These are phyloP conservation scores for Ganoderma leucocontextum DNA, from an alignment of 1,284 basidiomycete genomes.

Conservation along the genomic window DNA sequence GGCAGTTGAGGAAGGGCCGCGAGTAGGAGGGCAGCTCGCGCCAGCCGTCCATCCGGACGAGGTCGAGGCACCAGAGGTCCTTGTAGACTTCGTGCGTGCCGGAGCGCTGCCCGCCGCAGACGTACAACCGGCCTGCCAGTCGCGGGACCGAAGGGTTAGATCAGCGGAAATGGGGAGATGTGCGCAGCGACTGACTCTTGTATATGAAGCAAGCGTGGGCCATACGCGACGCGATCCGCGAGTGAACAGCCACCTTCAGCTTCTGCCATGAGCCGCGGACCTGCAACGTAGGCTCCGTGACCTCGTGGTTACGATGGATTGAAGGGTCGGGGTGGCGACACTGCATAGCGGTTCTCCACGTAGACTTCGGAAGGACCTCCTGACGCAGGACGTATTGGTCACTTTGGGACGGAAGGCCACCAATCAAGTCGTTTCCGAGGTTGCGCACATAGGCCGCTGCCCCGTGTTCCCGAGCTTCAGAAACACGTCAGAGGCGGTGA, in stretches of 20 bases:
- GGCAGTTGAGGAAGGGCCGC: conserved; percentile 32
- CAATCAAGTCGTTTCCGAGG: conserved; percentile 22
- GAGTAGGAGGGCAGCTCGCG: conserved; percentile 42
- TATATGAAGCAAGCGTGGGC: conserved; percentile 37
- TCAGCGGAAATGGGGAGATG: too few relatives aligned
- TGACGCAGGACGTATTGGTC: conserved; percentile 22
- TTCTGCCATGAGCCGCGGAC: conserved; percentile 39
- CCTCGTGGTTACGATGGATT: conserved; percentile 22
- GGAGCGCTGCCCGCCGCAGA: conserved; percentile 43
- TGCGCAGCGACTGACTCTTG: conserved; percentile 25
- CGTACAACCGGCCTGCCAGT: conserved; percentile 44
- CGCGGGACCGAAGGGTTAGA: background rate
- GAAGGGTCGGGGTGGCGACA: conserved; percentile 36
- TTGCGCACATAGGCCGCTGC: conserved; percentile 31
- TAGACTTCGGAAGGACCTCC: conserved; percentile 20
- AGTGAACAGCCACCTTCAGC: conserved; percentile 31
- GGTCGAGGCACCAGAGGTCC: conserved; percentile 46
- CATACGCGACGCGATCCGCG: conserved; percentile 32
- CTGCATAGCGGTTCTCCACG: conserved; percentile 12
- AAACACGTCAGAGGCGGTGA: conserved; percentile 31
- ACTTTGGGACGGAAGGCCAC: conserved; percentile 11
- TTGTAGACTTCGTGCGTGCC: conserved; percentile 40
- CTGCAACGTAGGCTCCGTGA: conserved; percentile 30
- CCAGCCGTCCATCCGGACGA: conserved; percentile 43
- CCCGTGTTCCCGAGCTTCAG: conserved; percentile 35